Conservation (phyloP, 148 eudicot species). For the Diospyros kaki region DNA sequence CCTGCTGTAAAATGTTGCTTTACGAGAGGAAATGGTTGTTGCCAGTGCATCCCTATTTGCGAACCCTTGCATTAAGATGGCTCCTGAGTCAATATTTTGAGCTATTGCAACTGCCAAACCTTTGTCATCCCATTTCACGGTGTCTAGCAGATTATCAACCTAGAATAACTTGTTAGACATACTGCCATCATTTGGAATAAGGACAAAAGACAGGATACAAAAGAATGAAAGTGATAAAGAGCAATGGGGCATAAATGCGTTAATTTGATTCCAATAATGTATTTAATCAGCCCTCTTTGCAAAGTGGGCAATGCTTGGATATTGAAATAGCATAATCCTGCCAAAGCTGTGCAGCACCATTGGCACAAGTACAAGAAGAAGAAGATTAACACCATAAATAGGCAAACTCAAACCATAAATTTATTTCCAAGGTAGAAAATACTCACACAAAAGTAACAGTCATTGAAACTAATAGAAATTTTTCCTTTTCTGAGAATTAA, state of each 20-base stretch:
- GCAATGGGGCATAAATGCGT: background rate
- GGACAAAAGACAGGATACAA: background rate
- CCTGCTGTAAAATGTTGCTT: constrained; percentile 93
- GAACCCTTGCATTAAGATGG: constrained; percentile 97
- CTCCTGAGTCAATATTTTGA: constrained; percentile 94
- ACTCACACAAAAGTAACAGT: background rate
- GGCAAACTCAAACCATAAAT: too few species aligned
- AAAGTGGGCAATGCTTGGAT: background rate
- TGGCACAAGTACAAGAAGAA: background rate
- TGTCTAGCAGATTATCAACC: constrained; percentile 77
- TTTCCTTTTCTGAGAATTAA: background rate
- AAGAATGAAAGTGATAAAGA: background rate
- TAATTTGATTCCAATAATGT: background rate
- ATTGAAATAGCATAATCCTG: background rate
- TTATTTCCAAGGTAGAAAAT: too few species aligned
- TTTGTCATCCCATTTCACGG: constrained; percentile 97
- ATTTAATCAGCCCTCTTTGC: background rate
- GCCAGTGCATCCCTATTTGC: constrained; percentile 84
- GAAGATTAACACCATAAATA: too few species aligned
- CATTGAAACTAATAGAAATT: background rate
- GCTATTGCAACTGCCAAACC: constrained; percentile 99
- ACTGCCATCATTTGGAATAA: background rate
- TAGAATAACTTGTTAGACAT: constrained; percentile 28
- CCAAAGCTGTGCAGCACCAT: background rate
- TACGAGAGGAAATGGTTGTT: constrained; percentile 67